Percentiles rank a stretch among this genome's conserved stretches.
phyloP scores from a whole-genome alignment of 2,329 filamentous ascomycete genomes.

The Diaporthe ilicicola region DNA sequence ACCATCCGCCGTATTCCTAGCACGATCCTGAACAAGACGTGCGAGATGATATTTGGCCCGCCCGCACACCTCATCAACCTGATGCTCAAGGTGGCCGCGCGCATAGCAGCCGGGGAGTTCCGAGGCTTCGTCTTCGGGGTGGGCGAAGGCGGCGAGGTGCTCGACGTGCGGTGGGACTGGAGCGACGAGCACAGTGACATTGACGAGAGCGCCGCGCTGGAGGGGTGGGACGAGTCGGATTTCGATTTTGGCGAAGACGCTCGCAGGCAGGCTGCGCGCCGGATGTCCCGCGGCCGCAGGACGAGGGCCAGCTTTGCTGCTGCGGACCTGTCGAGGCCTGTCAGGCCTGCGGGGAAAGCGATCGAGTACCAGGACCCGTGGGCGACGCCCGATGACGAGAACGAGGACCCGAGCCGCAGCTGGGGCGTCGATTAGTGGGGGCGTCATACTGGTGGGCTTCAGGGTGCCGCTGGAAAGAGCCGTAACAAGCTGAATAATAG shows the following conservation, averaged over 20 bases:
- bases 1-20: constrained; percentile 63
- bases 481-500: no score
- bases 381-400: constrained; percentile 34
- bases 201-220: constrained; percentile 51
- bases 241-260: constrained; percentile 40
- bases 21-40: constrained; percentile 79
- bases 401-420: constrained; percentile 40
- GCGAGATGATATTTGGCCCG: constrained; percentile 80
- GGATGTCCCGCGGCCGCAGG: background rate
- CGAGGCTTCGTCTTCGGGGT: constrained; percentile 65
- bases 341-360: constrained; percentile 11
- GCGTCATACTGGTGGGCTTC: background rate
- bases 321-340: constrained; percentile 33
- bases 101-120: constrained; percentile 73
- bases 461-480: background rate
- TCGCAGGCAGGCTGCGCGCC: constrained; percentile 22
- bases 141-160: constrained; percentile 60
- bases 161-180: constrained; percentile 70
- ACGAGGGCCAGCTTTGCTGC: constrained; percentile 31
- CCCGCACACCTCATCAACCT: constrained; percentile 80
- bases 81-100: constrained; percentile 83
- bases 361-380: constrained; percentile 33
- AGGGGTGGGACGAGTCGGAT: constrained; percentile 64
- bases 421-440: constrained; percentile 45
- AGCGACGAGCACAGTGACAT: constrained; percentile 53